These are phyloP conservation scores for Amoeboaphelidium occidentale DNA, from an alignment of 371 early-diverging fungal genomes.

Conservation along the genomic window DNA sequence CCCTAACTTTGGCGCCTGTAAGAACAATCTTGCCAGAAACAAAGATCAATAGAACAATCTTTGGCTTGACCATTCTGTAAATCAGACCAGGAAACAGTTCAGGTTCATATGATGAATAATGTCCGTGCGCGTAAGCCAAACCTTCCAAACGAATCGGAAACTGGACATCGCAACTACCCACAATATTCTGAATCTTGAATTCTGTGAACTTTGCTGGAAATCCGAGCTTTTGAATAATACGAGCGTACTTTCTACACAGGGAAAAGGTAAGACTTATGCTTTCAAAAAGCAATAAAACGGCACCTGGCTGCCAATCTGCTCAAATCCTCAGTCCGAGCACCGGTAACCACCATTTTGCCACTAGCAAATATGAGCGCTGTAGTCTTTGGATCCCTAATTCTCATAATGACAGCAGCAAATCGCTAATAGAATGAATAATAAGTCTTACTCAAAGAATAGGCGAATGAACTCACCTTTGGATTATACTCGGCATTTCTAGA, in stretches of 20 bases:
- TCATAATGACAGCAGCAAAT: conserved; percentile 99
- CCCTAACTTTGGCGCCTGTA: conserved; percentile 98
- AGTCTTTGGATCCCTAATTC: conserved; percentile 97
- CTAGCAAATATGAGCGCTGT: conserved; percentile 99
- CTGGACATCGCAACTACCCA: conserved; percentile 97
- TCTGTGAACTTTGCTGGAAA: conserved; percentile 97
- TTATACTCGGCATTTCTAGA: conserved; percentile 99
- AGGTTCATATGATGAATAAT: conserved; percentile 98
- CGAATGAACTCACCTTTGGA: conserved; percentile 65
- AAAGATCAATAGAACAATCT: conserved; percentile 98
- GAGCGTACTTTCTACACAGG: conserved; percentile 97
- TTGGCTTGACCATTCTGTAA: conserved; percentile 99
- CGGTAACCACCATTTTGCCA: conserved; percentile 88
- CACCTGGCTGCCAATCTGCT: conserved; percentile 21
- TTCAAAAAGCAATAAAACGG: no score
- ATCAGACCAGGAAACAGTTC: conserved; percentile 99
- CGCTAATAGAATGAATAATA: conserved; percentile 32
- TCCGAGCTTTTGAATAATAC: conserved; percentile 98
- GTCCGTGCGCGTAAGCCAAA: conserved; percentile 90
- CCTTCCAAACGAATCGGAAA: conserved; percentile 99
- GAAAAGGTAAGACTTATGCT: no score
- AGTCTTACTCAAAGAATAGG: neutral
- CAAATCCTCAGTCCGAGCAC: conserved; percentile 41
- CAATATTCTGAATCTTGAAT: conserved; percentile 99
- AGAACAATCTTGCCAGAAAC: conserved; percentile 99